These are phyloP conservation scores for Mycena galopus DNA, from an alignment of 768 basidiomycete species.

Conservation along the genomic window DNA sequence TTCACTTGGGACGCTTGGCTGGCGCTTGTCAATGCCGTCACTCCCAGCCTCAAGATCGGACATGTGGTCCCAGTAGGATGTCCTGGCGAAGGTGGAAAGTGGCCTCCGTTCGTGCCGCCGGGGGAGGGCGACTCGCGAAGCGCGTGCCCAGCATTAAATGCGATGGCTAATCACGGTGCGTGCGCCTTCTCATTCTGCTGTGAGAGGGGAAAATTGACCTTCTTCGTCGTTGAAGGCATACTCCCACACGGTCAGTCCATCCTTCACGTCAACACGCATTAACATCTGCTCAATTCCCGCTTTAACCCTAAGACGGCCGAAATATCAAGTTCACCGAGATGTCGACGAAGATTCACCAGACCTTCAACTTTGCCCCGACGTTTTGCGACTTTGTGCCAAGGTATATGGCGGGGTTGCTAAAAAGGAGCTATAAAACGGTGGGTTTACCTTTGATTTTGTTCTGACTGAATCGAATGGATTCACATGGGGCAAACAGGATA, in stretches of 20 bases:
- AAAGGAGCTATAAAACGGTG: constrained; percentile 62
- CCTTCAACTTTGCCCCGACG: constrained; percentile 78
- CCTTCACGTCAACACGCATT: neutral
- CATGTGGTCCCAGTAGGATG: constrained; percentile 67
- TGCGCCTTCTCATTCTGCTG: neutral
- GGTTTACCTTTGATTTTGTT: neutral
- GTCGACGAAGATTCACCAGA: constrained; percentile 56
- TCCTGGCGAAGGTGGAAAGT: constrained; percentile 70
- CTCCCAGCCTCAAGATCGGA: constrained; percentile 63
- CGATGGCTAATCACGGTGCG: constrained; percentile 86
- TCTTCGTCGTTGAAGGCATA: constrained; percentile 57
- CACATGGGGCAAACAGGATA: constrained; percentile 52
- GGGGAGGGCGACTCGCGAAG: constrained; percentile 75
- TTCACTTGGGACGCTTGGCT: constrained; percentile 67
- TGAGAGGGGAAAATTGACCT: neutral
- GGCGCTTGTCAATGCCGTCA: constrained; percentile 64
- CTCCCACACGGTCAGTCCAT: constrained; percentile 55
- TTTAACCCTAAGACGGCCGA: constrained; percentile 60
- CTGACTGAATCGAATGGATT: neutral
- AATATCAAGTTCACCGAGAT: constrained; percentile 74
- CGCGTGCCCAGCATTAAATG: constrained; percentile 83
- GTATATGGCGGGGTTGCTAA: constrained; percentile 68
- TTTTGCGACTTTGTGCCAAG: constrained; percentile 79
- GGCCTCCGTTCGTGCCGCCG: constrained; percentile 77
- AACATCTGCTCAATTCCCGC: neutral